A percentile compares a stretch with the other conserved stretches of the same genome.
phyloP scores from a whole-genome alignment of 352 stramenopile genomes.

The Phytophthora sp. region DNA sequence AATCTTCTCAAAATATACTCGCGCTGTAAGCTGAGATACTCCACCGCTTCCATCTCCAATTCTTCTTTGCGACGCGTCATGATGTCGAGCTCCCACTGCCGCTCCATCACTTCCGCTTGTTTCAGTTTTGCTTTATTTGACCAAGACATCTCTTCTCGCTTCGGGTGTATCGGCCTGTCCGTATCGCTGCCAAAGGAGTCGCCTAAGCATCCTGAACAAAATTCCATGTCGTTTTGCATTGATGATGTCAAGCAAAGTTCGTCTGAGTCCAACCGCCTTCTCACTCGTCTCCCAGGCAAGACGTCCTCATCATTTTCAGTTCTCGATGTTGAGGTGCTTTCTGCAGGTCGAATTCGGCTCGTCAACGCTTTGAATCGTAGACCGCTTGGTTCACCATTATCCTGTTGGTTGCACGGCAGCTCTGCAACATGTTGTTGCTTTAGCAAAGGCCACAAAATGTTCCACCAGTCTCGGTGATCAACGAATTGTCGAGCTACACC shows the following conservation, averaged over 20 bases:
- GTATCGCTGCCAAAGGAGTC: background rate
- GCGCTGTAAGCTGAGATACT: background rate
- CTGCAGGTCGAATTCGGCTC: background rate
- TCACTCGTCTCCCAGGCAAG: background rate
- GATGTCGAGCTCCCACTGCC: background rate
- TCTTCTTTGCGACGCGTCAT: background rate
- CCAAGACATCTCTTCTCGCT: no score
- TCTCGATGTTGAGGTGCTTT: background rate
- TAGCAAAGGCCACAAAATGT: background rate
- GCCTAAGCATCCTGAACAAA: background rate
- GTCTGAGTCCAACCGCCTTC: background rate
- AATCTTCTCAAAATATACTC: background rate
- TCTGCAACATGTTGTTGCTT: background rate
- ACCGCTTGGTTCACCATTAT: background rate
- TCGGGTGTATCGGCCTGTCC: no score
- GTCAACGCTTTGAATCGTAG: background rate
- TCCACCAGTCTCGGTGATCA: background rate
- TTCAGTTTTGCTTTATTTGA: background rate
- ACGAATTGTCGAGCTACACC: background rate
- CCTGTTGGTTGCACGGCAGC: background rate
- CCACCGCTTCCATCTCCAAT: background rate
- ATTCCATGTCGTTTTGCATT: background rate
- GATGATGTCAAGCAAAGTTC: background rate
- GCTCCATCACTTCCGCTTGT: background rate
- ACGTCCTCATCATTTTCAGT: background rate